Percentiles rank a stretch among this genome's conserved stretches.
Evolutionary conservation across 2,329 filamentous ascomycete genomes (phyloP).

Genomic region (Cladosporium sp.): DNA sequence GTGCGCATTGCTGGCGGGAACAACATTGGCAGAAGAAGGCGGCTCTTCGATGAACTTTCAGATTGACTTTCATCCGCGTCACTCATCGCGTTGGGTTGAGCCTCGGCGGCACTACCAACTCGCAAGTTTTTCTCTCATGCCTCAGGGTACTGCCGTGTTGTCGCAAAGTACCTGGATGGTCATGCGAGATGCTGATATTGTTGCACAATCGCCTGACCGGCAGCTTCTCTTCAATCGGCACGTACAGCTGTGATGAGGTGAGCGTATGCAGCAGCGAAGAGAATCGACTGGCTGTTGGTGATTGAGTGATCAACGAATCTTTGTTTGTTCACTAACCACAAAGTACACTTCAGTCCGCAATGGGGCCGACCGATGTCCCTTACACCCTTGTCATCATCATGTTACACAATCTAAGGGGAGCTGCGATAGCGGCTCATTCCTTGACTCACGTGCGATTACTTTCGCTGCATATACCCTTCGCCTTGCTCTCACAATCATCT

Average conservation of each 20-base stretch:
- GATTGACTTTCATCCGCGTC: neutral
- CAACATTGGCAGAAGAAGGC: neutral
- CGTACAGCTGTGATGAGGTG: neutral
- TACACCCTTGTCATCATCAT: slow-evolving; percentile 1
- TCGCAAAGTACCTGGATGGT: too few relatives aligned
- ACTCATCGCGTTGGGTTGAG: slow-evolving; percentile 4
- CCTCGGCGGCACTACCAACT: neutral
- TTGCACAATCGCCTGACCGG: neutral
- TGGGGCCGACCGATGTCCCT: slow-evolving; percentile 4
- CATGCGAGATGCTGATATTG: neutral
- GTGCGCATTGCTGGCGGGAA: slow-evolving; percentile 3
- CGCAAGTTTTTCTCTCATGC: neutral
- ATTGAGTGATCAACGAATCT: too few relatives aligned
- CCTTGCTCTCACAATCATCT: neutral
- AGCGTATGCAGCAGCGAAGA: too few relatives aligned
- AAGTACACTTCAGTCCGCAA: neutral
- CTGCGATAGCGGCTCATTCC: slow-evolving; percentile 7
- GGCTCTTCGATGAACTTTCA: too few relatives aligned
- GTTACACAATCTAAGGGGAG: neutral
- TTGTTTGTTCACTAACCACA: too few relatives aligned
- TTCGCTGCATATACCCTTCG: neutral
- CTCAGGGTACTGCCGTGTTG: too few relatives aligned
- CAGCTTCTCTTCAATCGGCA: neutral
- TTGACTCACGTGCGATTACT: slow-evolving; percentile 1
- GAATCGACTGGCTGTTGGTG: too few relatives aligned